Percentiles rank a stretch among this genome's conserved stretches.
Evolutionary conservation across 257 asterid species (phyloP).

Genomic region (Oldenlandia corymbosa): DNA sequence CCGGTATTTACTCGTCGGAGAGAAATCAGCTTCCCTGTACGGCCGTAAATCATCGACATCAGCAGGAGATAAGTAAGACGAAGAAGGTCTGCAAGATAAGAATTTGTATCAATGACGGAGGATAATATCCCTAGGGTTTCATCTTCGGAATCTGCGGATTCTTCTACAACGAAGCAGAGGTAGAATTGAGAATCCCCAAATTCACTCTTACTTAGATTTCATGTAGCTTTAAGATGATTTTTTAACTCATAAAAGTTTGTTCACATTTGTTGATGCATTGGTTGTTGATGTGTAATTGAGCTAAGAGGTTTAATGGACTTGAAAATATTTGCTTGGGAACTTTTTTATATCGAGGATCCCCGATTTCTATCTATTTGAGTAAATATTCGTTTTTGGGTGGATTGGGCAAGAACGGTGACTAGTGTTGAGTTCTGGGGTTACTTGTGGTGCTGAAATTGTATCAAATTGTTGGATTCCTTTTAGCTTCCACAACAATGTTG

Average conservation of each 20-base stretch:
- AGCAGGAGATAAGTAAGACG: background rate
- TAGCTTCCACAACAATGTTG: too few relatives aligned
- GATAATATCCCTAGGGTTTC: constrained; percentile 68
- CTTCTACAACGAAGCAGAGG: constrained; percentile 76
- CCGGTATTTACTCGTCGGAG: background rate
- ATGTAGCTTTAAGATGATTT: background rate
- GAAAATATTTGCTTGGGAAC: background rate
- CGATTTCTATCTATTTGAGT: background rate
- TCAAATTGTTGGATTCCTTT: background rate
- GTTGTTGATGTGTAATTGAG: background rate
- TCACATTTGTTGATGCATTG: background rate
- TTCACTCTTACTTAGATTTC: background rate
- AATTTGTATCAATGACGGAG: constrained; percentile 45
- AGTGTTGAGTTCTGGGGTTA: too few relatives aligned
- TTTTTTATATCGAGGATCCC: background rate
- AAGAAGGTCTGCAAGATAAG: background rate
- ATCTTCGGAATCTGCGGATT: constrained; percentile 45
- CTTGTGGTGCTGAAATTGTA: too few relatives aligned
- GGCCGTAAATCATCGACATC: background rate
- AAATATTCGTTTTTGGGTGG: background rate
- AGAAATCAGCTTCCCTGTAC: too few relatives aligned
- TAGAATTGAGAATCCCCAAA: constrained; percentile 8
- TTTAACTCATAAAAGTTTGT: background rate
- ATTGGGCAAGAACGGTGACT: background rate
- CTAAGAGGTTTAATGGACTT: background rate